Percentiles rank a stretch among this genome's conserved stretches.
phyloP scores from a whole-genome alignment of 192 early-diverging fungal genomes.

The Coemansia sp. region DNA sequence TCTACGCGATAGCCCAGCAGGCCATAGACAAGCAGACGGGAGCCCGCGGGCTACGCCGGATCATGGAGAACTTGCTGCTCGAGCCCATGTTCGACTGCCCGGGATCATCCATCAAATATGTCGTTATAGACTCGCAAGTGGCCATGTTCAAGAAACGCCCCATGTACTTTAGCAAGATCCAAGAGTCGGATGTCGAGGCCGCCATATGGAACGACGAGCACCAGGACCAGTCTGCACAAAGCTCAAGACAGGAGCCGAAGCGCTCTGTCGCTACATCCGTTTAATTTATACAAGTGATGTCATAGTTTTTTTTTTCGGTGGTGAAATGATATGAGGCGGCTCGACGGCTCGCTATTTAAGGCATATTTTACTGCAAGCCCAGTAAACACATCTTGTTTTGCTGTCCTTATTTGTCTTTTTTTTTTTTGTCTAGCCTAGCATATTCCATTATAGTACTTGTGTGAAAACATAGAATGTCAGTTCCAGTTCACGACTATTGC shows the following conservation, averaged over 20 bases:
- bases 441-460: not conserved
- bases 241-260: constrained; percentile 3
- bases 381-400: not conserved
- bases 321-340: too few species aligned
- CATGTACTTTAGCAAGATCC: constrained; percentile 58
- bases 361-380: too few species aligned
- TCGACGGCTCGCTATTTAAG: too few species aligned
- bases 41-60: constrained; percentile 81
- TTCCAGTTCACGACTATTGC: constrained; percentile 59
- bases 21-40: constrained; percentile 82
- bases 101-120: constrained; percentile 65
- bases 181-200: constrained; percentile 51
- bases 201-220: constrained; percentile 50
- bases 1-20: constrained; percentile 68
- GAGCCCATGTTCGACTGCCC: constrained; percentile 82
- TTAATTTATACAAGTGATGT: not conserved
- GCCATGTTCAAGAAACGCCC: constrained; percentile 61
- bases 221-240: not conserved
- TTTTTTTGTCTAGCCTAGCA: not conserved
- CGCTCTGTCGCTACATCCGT: constrained; percentile 13
- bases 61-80: constrained; percentile 78
- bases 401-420: not conserved
- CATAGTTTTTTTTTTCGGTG: not conserved
- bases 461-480: constrained; percentile 26
- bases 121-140: constrained; percentile 70